Evolutionary conservation across 2,329 filamentous ascomycete species (phyloP), one percentile per base, ranked within the genome.

Genomic region (Xylaria hypoxylon): DNA sequence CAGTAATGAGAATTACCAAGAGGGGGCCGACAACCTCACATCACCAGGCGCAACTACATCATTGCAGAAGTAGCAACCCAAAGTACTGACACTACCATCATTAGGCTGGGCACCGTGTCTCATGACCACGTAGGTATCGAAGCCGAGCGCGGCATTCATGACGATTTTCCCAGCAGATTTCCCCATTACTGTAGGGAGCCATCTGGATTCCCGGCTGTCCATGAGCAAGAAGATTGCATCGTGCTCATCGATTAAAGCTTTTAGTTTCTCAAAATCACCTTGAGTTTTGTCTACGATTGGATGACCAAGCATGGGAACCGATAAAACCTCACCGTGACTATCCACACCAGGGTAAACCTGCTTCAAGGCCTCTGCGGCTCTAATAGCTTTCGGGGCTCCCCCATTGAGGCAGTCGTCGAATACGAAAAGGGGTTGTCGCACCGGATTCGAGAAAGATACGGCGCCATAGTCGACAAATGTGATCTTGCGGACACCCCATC

Each of bases 61-160:
- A 75, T 97, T 98, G 81, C 96, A 99, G 80, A 98, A 99, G 78
- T 99, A 99, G 80, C 96, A 99, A 10, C 96, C 96, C 28, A 98
- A 84, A 28, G 92, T 89, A 58, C 88, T 83, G 60, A 88, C 83
- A n/a, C 81, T 84, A 11, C 86, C 83, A 57, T 84, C 81, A 47
- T 80, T 78, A 3, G 84, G 83, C 71, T 88, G 86, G 5, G 93
- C 84, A 1, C 96, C 96, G 78, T 99, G 96, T 63, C 96, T 89
- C 96, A 99, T 98, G 40, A 97, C 94, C 2, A 99, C 94, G 74
- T 93, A 99, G 0, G 94, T 96, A 79, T 99, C 96, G 75, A 99
- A 99, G 0, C 96, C 96, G 2, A 99, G 85, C 1, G 96, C 96
- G 7, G 95, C 94, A 78, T 98, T 99, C 87, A 99, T 91, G 26